Evolutionary conservation across 345 rosid genomes (phyloP), one percentile per base, ranked within the genome.

Genomic region (Euphorbia peplus): DNA sequence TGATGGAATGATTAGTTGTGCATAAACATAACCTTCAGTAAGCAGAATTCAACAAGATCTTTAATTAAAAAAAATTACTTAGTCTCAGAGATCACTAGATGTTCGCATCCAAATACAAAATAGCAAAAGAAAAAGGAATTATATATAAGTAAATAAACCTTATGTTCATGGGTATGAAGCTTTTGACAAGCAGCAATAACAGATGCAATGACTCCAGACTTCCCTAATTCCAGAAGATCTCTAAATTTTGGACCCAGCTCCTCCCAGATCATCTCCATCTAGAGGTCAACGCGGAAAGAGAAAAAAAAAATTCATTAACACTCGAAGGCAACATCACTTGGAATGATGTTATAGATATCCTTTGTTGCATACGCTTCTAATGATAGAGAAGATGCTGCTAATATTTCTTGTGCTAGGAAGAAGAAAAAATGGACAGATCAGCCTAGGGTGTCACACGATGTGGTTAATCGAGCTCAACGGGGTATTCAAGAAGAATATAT

Each of bases 151-250:
- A 50, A 22, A 28, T 3, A 48, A 74, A 95, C 98, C 98, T 92
- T 78, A 12, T 66, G 76, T 67, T 83, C 91, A 79, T 82, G 83
- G 70, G 86, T 78, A 22, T 81, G 78, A 80, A 88, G 92, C 86
- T 87, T 87, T 73, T 86, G 92, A 79, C 86, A 72, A 29, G 83
- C 86, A 3, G 93, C 93, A 76, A 95, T 73, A 14, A 95, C 75
- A 29, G 88, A 85, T 62, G 92, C 97, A 79, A 92, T 81, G 70
- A 95, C 97, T 80, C 92, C 97, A 29, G 99, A 71, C 76, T 78
- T 86, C 73, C 98, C 97, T 92, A 88, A 84, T 76, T 80, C 84
- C 14, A 95, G 88, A 81, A 95, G 90, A 80, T 88, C 92, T 79
- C 39, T 81, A 68, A 90, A 83, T 73, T 70, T 88, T 59, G 88